Evolutionary conservation across 371 early-diverging fungal genomes (phyloP).

Genomic region (Smittium culicis): DNA sequence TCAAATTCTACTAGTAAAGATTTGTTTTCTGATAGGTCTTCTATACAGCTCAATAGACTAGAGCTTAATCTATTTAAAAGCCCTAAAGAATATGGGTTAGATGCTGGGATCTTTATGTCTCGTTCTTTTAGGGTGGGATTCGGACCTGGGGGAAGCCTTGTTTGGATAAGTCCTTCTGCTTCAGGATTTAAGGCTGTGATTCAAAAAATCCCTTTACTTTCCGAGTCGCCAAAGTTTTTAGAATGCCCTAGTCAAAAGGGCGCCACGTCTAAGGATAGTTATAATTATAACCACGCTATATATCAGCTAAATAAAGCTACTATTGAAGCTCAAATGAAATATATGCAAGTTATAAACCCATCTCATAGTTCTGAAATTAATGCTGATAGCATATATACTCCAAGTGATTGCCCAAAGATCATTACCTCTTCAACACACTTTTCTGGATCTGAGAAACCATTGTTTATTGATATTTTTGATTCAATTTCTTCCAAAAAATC

Average conservation of each 20-base stretch:
- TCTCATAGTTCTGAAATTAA: not conserved
- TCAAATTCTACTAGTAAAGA: not conserved
- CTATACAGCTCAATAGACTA: slow-evolving; percentile 15
- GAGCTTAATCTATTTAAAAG: slow-evolving; percentile 19
- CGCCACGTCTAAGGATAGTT: not conserved
- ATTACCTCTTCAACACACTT: not conserved
- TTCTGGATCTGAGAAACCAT: not conserved
- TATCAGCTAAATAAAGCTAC: not conserved
- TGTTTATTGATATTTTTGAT: not conserved
- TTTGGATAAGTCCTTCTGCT: slow-evolving; percentile 8
- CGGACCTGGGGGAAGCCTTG: slow-evolving; percentile 52
- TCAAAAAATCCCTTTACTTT: slow-evolving; percentile 2
- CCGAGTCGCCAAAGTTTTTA: not conserved
- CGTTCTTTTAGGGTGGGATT: slow-evolving; percentile 62
- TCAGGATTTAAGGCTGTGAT: not conserved
- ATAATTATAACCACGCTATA: not conserved
- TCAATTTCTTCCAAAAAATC: not conserved
- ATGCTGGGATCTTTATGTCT: slow-evolving; percentile 56
- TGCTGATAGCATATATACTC: not conserved
- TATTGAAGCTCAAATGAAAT: not conserved
- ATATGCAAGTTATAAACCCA: not conserved
- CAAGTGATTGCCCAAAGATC: not conserved
- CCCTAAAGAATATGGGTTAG: slow-evolving; percentile 32
- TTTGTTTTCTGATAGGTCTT: not conserved
- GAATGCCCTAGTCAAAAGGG: not conserved